Conservation (phyloP, 495 filamentous ascomycete genomes). For the Annulohypoxylon nitens region DNA sequence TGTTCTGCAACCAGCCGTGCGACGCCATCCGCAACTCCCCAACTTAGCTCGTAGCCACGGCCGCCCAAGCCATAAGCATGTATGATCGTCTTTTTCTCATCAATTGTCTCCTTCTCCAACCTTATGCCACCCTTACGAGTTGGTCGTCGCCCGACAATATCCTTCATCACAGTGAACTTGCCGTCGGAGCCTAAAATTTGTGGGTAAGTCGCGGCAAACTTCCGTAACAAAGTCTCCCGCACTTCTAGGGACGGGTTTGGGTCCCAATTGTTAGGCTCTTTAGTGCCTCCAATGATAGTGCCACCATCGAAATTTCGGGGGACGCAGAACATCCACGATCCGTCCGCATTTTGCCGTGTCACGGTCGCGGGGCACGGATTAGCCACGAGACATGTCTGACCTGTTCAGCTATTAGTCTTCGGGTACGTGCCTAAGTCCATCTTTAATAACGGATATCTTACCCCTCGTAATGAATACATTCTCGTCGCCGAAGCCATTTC, state of each 20-base stretch:
- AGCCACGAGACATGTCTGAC: slow-evolving; percentile 61
- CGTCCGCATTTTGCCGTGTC: slow-evolving; percentile 71
- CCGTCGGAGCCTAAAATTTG: slow-evolving; percentile 49
- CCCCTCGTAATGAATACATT: slow-evolving; percentile 69
- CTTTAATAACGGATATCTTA: slow-evolving; percentile 26
- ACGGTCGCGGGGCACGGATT: slow-evolving; percentile 62
- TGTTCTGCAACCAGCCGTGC: slow-evolving; percentile 49
- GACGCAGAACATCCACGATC: slow-evolving; percentile 71
- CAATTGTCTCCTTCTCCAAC: slow-evolving; percentile 56
- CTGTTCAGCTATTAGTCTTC: slow-evolving; percentile 36
- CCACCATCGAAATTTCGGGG: slow-evolving; percentile 71
- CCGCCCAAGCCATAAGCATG: slow-evolving; percentile 76
- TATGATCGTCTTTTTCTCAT: slow-evolving; percentile 59
- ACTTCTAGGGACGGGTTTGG: slow-evolving; percentile 61
- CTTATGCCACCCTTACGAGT: slow-evolving; percentile 59
- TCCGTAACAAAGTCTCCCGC: slow-evolving; percentile 61
- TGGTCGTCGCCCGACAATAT: slow-evolving; percentile 61
- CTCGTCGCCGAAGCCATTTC: slow-evolving; percentile 66
- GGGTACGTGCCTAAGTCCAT: not conserved
- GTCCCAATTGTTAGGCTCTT: slow-evolving; percentile 70
- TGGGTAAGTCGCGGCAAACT: slow-evolving; percentile 56
- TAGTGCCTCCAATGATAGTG: slow-evolving; percentile 74
- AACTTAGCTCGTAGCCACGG: slow-evolving; percentile 67
- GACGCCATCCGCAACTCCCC: slow-evolving; percentile 62
- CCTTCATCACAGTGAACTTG: slow-evolving; percentile 56